Base-by-base conservation (phyloP, 192 early-diverging fungal species). In the Backusella macrospora region DNA sequence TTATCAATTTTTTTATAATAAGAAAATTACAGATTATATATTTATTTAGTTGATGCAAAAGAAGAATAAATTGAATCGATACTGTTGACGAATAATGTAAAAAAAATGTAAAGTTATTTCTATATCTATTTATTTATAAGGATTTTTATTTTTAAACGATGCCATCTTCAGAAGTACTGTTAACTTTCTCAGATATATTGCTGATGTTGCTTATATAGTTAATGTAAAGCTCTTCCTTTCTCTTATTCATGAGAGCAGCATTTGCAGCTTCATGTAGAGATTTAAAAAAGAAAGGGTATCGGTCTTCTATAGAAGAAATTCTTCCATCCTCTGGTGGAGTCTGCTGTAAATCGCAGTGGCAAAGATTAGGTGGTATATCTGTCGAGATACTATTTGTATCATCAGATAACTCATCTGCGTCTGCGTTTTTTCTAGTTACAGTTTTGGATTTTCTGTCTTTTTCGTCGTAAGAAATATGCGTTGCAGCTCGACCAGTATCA, bases 231-330 rank as follows among this genome's bases (percentile, higher is more conserved):
- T 59, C 52, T 12, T 59, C 21, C 23, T 59, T 59, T 59, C 52
- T 59, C 21, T 59, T 59, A 26, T 59, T 26, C 26, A 26, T 59
- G 21, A 75, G 23, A 34, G 79, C 79, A 37, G 79, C 68, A 29
- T 55, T 14, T 12, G 73, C 68, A 23, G 79, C 79, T 21, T 76
- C 71, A 47, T 71, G 66, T 14, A 81, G 48, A 26, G 74, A 69
- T 21, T 64, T 45, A 34, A 73, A 75, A 59, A 81, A 81, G 72
- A 59, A 77, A 3, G 71, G 75, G 68, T 76, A 77, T 38, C 48
- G 43, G 38, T 81, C 79, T 34, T 49, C 71, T 38, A 81, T 62
- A n/a, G 46, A 42, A n/a, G 48, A 37, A n/a, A 76, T 64, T 9
- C 15, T 44, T 26, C 52, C 52, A 26, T 23, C 38, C 12, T 59